Conservation (phyloP, 2,329 filamentous ascomycete species). For the Albophoma yamanashiensis region DNA sequence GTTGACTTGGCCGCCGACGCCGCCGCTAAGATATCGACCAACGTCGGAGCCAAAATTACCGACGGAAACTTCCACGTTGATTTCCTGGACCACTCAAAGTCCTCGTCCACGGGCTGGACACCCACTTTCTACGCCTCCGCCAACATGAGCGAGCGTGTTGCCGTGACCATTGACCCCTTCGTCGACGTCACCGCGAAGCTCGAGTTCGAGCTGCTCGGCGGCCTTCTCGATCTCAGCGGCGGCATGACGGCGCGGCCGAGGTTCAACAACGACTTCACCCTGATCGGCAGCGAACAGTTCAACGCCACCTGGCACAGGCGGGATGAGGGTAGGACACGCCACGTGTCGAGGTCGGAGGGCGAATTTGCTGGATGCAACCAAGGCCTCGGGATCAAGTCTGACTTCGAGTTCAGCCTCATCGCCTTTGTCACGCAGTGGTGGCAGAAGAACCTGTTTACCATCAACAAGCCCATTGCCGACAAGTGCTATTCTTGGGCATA, state of each 20-base stretch:
- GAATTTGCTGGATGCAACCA: not conserved
- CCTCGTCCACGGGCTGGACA: not conserved
- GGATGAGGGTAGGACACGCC: not conserved
- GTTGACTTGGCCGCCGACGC: not conserved
- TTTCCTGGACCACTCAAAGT: not conserved
- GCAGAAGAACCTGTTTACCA: not conserved
- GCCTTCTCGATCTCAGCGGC: not conserved
- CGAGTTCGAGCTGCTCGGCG: not conserved
- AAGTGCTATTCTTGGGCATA: not conserved
- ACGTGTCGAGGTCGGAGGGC: not conserved
- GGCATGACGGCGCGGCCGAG: not conserved
- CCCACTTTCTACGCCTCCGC: not conserved
- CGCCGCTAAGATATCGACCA: not conserved
- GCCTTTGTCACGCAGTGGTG: not conserved
- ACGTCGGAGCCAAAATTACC: not conserved
- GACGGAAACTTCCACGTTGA: not conserved
- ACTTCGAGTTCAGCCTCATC: not conserved
- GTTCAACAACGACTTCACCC: not conserved
- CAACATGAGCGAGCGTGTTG: not conserved
- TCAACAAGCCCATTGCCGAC: not conserved
- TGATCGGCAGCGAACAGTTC: not conserved
- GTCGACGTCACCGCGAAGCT: not conserved
- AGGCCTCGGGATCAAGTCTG: not conserved
- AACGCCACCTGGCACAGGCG: not conserved
- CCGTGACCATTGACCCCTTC: not conserved